Base-by-base conservation (phyloP, 2,329 filamentous ascomycete species). In the Amauroascus niger region DNA sequence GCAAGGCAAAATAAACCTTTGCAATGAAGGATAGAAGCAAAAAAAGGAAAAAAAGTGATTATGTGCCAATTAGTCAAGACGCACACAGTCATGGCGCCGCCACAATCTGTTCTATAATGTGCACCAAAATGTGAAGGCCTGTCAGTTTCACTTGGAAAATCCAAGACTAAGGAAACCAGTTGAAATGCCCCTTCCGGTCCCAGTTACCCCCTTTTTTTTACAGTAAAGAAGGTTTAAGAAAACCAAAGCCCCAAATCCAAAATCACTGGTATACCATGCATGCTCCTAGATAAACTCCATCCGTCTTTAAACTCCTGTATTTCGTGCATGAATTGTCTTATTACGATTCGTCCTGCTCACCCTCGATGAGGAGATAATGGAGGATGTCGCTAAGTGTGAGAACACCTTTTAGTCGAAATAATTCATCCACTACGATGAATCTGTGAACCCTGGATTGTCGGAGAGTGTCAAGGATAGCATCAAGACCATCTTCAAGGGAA, bases 391-490 rank as follows among this genome's bases (percentile, higher is more conserved):
- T 97, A 52, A 98, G 76, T 6, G 90, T 96, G 56, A 98, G 83
- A 53, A 98, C 82, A 45, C 93, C 93, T 67, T 85, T 87, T 53
- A 98, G 80, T 61, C 84, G 83, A 66, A 84, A 88, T 50, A 90
- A 80, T 60, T 96, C 89, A 69, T 98, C 90, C 55, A 98, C 87
- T 47, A 98, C 86, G 54, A 97, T 84, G 59, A 98, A 77, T 58
- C 93, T 81, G 71, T 98, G 93, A 26, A 98, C 91, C 57, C 94
- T 81, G 44, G 90, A 95, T 72, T 91, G 94, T 61, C 91, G 87
- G 61, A 98, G 87, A 0, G 93, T 97, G 69, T 96, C 90, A 68
- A 97, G 97, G 61, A 98, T 93, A 9, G 90, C 91, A 67, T 95
- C 91, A 48, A 98, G 79, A 53, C 90, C 84, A 70, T 98, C 93